Base-by-base conservation (phyloP, 345 rosid species). In the Arabis hirsuta region DNA sequence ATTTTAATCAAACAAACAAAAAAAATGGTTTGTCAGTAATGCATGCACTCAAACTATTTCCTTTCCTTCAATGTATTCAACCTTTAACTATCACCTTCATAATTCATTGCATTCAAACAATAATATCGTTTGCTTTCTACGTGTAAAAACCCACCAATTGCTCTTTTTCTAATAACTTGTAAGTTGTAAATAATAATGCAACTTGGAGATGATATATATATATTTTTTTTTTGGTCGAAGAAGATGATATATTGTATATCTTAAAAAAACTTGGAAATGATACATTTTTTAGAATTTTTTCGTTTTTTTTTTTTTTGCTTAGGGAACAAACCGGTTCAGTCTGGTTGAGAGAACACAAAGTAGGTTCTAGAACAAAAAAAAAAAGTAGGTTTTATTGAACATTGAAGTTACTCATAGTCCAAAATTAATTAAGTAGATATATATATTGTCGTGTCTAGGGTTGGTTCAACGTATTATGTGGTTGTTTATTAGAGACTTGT, bases 1-100 rank as follows among this genome's bases (percentile, higher is more conserved):
- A 44, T 14, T 9, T 39, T 44, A 3, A 19, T 48, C 60, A 56
- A 39, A 46, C 60, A 56, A 29, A 46, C 16, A 34, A 26, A 46
- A 47, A 72, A 14, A 66, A 57, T n/a, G 61, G 54, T 66, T 22
- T 53, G 68, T 59, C 63, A 32, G 16, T 24, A 62, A 67, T 75
- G 74, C 74, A 75, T 75, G 73, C 34, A 74, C 39, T 68, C 14
- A 24, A 44, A 45, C 64, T 1, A 2, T 67, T 44, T 54, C 38
- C 3, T 32, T 9, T 68, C 73, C 73, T 74, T 67, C 73, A 61
- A 60, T 74, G 73, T 67, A 74, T 67, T 60, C 57, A 60, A 60
- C 61, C 22, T 52, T 52, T 36, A 73, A 26, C 59, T 24, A 47
- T 55, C 71, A 16, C 34, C 5, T 43, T 60, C 73, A 34, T 34